Conservation (phyloP, 2,329 filamentous ascomycete species). For the Grosmannia penicillata region DNA sequence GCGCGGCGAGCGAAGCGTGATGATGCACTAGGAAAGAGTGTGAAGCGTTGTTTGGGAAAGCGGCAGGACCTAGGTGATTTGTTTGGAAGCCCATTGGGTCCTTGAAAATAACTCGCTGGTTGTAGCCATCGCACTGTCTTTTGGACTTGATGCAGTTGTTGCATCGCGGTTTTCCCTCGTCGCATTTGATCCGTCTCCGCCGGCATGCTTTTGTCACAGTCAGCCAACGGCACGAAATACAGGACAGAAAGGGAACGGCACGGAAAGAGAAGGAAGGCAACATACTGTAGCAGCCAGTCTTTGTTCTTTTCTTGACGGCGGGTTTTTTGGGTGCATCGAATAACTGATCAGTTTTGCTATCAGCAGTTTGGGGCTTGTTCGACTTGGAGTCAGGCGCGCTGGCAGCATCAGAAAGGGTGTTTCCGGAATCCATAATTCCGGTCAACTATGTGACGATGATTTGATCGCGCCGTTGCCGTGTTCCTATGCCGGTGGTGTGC, state of each 20-base stretch:
- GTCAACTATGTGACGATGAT: too few species aligned
- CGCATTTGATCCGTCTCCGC: constrained; percentile 91
- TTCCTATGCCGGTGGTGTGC: too few species aligned
- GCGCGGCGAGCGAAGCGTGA: constrained; percentile 16
- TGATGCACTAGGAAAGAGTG: constrained; percentile 26
- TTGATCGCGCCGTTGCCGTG: too few species aligned
- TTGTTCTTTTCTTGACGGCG: neutral
- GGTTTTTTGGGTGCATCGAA: neutral
- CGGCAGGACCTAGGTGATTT: constrained; percentile 27
- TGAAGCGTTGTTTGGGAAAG: constrained; percentile 29
- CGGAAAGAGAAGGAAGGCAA: too few species aligned
- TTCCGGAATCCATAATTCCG: too few species aligned
- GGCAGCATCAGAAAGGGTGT: too few species aligned
- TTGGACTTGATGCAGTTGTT: constrained; percentile 80
- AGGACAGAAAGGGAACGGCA: neutral
- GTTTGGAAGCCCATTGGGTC: constrained; percentile 47
- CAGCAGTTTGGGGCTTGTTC: too few species aligned
- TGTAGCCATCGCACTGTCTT: constrained; percentile 71
- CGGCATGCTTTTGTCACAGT: constrained; percentile 53
- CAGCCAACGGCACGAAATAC: constrained; percentile 2
- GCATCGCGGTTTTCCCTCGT: constrained; percentile 72
- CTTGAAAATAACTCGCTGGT: constrained; percentile 68
- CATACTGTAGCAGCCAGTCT: constrained; percentile 1
- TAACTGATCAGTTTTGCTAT: too few species aligned
- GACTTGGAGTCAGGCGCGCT: too few species aligned